Percentiles rank a stretch among this genome's conserved stretches.
Conservation (phyloP, 768 basidiomycete species). For the Leucosporidium yakuticum region DNA sequence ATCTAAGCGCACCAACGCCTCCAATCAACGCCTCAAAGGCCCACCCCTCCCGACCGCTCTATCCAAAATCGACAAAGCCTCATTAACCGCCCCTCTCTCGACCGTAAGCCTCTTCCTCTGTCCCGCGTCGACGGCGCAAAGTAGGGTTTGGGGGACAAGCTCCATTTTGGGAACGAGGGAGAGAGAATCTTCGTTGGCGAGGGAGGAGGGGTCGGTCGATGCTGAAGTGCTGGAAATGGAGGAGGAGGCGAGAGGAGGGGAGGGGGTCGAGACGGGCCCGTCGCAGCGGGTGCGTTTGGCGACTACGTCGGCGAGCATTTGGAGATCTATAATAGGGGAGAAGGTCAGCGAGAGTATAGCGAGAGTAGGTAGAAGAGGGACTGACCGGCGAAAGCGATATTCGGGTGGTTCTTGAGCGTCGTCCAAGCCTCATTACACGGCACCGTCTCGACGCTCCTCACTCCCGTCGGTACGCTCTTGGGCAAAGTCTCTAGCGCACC, state of each 20-base stretch:
- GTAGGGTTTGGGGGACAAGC: slow-evolving; percentile 17
- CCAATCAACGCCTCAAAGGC: slow-evolving; percentile 3
- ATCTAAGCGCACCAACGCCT: too few relatives aligned
- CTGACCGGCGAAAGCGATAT: slow-evolving; percentile 62
- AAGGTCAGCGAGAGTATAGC: background rate
- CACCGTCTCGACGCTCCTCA: slow-evolving; percentile 52
- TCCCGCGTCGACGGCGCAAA: slow-evolving; percentile 28
- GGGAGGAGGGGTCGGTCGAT: background rate
- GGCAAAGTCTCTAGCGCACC: slow-evolving; percentile 6
- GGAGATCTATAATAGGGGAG: slow-evolving; percentile 52
- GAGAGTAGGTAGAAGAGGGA: background rate
- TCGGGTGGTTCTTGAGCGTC: slow-evolving; percentile 76
- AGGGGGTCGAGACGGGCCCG: slow-evolving; percentile 49
- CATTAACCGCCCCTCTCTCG: slow-evolving; percentile 37
- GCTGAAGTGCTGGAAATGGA: background rate
- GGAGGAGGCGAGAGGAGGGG: background rate
- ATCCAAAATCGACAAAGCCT: slow-evolving; percentile 38
- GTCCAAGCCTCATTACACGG: slow-evolving; percentile 78
- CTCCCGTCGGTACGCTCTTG: slow-evolving; percentile 10
- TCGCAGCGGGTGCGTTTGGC: slow-evolving; percentile 71
- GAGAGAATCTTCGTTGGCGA: background rate
- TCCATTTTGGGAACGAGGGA: background rate
- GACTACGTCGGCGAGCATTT: slow-evolving; percentile 80
- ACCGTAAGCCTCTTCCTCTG: slow-evolving; percentile 32
- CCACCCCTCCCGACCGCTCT: slow-evolving; percentile 15